Evolutionary conservation across 2,329 filamentous ascomycete species (phyloP).

Genomic region (Zymoseptoria brevis): DNA sequence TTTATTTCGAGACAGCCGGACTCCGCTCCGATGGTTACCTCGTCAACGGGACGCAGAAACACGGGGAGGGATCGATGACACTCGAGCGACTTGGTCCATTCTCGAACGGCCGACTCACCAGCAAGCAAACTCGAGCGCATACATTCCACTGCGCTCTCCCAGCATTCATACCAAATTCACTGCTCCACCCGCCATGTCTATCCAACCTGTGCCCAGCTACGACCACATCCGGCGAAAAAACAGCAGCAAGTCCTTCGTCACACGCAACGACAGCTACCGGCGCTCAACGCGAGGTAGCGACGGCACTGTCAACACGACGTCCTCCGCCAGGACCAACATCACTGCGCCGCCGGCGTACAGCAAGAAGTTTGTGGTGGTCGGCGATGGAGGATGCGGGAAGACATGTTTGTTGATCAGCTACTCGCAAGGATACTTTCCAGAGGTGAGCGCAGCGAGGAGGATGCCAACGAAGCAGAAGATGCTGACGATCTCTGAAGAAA

Average conservation of each 20-base stretch:
- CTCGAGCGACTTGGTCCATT: not conserved
- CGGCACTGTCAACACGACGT: slow-evolving; percentile 77
- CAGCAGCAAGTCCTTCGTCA: slow-evolving; percentile 28
- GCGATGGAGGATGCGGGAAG: slow-evolving; percentile 96
- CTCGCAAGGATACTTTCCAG: slow-evolving; percentile 96
- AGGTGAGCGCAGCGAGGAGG: slow-evolving; percentile 52
- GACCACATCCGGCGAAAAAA: slow-evolving; percentile 53
- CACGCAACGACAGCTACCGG: slow-evolving; percentile 27
- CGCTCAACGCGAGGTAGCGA: slow-evolving; percentile 57
- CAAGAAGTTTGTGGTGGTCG: slow-evolving; percentile 98
- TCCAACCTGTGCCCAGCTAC: slow-evolving; percentile 37
- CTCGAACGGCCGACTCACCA: not conserved
- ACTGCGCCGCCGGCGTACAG: slow-evolving; percentile 90
- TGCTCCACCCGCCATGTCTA: slow-evolving; percentile 20
- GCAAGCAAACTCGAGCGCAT: slow-evolving; percentile 2
- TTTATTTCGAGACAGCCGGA: not conserved
- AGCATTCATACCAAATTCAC: slow-evolving; percentile 3
- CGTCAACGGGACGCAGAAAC: not conserved
- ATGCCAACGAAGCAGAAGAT: not conserved
- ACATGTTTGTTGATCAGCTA: slow-evolving; percentile 98
- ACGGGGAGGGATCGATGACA: not conserved
- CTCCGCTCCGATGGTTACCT: not conserved
- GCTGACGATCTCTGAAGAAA: slow-evolving; percentile 57
- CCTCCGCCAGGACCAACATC: slow-evolving; percentile 69
- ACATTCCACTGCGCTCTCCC: slow-evolving; percentile 4